Base-by-base conservation (phyloP, 2,329 filamentous ascomycete species). In the Acrocalymma vagum region DNA sequence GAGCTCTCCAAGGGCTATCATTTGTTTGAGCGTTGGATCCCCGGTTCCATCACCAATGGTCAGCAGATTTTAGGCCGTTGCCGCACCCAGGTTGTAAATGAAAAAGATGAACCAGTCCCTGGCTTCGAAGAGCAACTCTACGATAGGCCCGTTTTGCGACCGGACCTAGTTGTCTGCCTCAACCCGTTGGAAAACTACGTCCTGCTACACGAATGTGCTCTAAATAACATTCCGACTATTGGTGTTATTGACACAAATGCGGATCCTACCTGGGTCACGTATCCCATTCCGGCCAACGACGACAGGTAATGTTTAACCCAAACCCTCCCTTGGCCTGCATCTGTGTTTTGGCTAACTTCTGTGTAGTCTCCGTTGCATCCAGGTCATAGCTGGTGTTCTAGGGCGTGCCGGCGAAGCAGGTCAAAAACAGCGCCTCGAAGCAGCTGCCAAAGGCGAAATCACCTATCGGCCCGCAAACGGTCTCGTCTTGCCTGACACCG, bases 281-380 rank as follows among this genome's bases (percentile, higher is more conserved):
- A 99, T 67, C 88, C 89, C 10, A 96, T 99, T 56, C 94, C 94
- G 2, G 90, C 90, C 34, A 99, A 99, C 69, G 94, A 99, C 65
- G 94, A 99, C 78, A 91, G 86, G 87, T 90, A 69, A 63, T 78
- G 67, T 29, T 5, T 21, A 11, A 10, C 8, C 22, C 10, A 18
- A 14, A 3, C 11, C 3, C 9, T 24, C 10, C 16, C 28, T 4
- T n/a, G 17, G 41, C 37, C 41, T 33, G 37, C 34, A 7, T 5
- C 3, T 9, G 16, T 28, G 14, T 39, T 14, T 20, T 11, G 25
- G 20, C 44, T 58, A 29, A 60, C 37, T 10, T n/a, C 13, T 20
- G 5, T 37, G 70, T 45, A 95, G 91, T 82, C 72, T 96, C 55
- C 87, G 94, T 46, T 86, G 86, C 52, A 81, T 91, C 33, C 83